phyloP scores from a whole-genome alignment of 306 rosid genomes.

The Betula pendula region DNA sequence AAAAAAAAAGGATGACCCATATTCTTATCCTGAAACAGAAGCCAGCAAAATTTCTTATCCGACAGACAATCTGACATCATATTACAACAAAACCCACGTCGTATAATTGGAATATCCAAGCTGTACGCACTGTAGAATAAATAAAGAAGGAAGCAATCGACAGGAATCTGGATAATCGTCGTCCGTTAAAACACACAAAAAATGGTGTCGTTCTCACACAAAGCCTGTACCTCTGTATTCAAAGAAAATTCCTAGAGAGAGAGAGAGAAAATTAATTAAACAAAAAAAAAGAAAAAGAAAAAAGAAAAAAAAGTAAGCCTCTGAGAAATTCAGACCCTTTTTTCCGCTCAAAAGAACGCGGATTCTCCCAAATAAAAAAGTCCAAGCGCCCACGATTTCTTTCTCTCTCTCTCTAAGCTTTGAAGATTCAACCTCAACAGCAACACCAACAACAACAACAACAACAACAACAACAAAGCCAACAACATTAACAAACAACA shows the following conservation, averaged over 20 bases:
- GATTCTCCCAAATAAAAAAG: constrained; percentile 33
- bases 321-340: constrained; percentile 39
- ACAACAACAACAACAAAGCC: not conserved
- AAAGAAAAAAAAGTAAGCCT: constrained; percentile 12
- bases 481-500: not conserved
- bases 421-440: constrained; percentile 37
- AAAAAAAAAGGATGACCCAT: no score
- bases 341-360: constrained; percentile 37
- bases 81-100: constrained; percentile 18
- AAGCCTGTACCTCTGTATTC: constrained; percentile 20
- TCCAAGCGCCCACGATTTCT: not conserved
- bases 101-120: constrained; percentile 33
- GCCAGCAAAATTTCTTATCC: not conserved
- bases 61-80: constrained; percentile 11
- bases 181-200: constrained; percentile 55
- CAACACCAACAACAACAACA: not conserved
- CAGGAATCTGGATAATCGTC: constrained; percentile 43
- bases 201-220: constrained; percentile 46
- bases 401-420: constrained; percentile 23
- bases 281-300: constrained; percentile 1
- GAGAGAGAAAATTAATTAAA: constrained; percentile 5
- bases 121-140: constrained; percentile 6
- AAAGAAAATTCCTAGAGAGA: constrained; percentile 27
- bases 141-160: constrained; percentile 32
- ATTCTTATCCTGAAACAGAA: not conserved